phyloP scores from a whole-genome alignment of 2,329 filamentous ascomycete genomes.

The Colletotrichum sublineola region DNA sequence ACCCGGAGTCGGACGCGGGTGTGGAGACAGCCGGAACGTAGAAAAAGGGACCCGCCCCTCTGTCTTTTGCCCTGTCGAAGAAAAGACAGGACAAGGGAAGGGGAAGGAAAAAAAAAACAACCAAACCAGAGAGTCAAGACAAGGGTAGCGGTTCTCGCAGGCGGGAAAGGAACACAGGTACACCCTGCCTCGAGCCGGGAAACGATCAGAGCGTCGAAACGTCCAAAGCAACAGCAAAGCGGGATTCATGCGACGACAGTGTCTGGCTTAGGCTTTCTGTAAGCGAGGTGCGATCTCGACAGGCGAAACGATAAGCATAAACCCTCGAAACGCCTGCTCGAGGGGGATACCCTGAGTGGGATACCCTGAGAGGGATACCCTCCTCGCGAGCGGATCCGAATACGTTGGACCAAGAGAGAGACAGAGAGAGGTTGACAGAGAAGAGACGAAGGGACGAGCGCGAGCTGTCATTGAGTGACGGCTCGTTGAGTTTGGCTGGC shows the following conservation, averaged over 20 bases:
- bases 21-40: background rate
- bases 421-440: slow-evolving; percentile 13
- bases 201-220: slow-evolving; percentile 26
- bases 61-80: background rate
- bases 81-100: background rate
- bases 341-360: background rate
- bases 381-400: slow-evolving; percentile 25
- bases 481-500: background rate
- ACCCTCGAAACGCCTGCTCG: background rate
- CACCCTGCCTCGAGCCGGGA: background rate
- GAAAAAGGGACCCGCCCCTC: too few relatives aligned
- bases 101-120: background rate
- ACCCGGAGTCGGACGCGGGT: slow-evolving; percentile 19
- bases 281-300: background rate
- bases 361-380: background rate
- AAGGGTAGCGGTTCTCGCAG: too few relatives aligned
- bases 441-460: slow-evolving; percentile 30
- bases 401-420: too few relatives aligned
- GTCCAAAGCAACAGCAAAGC: slow-evolving; percentile 11
- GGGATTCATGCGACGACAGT: slow-evolving; percentile 2
- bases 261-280: background rate
- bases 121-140: background rate
- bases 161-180: too few relatives aligned
- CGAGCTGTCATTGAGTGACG: slow-evolving; percentile 26
- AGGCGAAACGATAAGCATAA: slow-evolving; percentile 31